Evolutionary conservation across 441 rosid species (phyloP).

Genomic region (Eruca vesicaria): DNA sequence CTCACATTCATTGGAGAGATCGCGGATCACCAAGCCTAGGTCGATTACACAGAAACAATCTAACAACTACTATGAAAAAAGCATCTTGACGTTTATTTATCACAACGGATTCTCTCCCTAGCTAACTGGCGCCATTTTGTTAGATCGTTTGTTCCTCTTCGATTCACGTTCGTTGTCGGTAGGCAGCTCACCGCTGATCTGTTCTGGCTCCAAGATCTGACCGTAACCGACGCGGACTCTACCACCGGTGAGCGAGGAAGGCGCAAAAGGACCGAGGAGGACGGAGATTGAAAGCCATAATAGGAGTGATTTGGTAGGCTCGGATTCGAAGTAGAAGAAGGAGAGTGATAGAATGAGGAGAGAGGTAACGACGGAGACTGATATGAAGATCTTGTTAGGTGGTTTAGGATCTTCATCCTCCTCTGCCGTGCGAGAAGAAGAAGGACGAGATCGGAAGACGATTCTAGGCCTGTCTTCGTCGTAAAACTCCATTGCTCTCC

Average conservation of each 20-base stretch:
- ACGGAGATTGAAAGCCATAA: conserved; percentile 73
- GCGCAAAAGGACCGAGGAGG: conserved; percentile 76
- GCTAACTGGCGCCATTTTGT: conserved; percentile 14
- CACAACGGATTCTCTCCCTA: no score
- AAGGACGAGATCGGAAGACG: conserved; percentile 68
- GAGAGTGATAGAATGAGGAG: conserved; percentile 48
- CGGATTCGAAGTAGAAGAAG: conserved; percentile 57
- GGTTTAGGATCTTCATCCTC: conserved; percentile 12
- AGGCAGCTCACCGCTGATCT: conserved; percentile 35
- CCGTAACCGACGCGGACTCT: conserved; percentile 76
- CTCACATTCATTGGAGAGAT: no score
- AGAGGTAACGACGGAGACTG: conserved; percentile 41
- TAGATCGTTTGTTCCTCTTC: conserved; percentile 55
- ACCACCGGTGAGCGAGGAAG: conserved; percentile 68
- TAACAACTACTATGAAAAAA: no score
- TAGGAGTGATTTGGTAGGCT: conserved; percentile 62
- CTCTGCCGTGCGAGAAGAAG: conserved; percentile 29
- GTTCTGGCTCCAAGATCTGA: conserved; percentile 41
- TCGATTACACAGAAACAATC: no score
- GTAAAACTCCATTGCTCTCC: conserved; percentile 62
- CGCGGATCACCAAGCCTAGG: no score
- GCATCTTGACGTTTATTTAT: no score
- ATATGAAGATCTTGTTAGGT: conserved; percentile 39
- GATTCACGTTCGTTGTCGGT: conserved; percentile 45
- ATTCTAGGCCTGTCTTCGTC: conserved; percentile 89